phyloP scores from a whole-genome alignment of 2,329 filamentous ascomycete genomes.

The Diaporthe capsici region DNA sequence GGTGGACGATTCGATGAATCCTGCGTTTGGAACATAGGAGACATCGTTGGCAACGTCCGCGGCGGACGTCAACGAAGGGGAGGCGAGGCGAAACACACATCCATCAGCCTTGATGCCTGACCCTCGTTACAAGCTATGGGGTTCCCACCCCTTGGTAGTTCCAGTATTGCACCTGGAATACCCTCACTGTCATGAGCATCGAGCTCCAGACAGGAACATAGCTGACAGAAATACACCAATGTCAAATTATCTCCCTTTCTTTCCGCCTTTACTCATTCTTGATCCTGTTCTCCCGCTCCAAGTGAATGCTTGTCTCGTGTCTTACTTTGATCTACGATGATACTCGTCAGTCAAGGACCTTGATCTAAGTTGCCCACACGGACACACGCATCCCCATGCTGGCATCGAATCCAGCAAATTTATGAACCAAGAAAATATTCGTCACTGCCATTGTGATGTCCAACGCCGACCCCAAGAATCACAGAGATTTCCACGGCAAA shows the following conservation, averaged over 20 bases:
- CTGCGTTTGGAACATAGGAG: not conserved
- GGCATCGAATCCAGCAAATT: not conserved
- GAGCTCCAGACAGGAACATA: slow-evolving; percentile 4
- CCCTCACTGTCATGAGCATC: slow-evolving; percentile 3
- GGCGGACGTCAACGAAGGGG: not conserved
- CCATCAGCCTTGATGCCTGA: not conserved
- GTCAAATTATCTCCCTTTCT: not conserved
- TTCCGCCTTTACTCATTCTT: too few relatives aligned
- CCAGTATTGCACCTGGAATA: not conserved
- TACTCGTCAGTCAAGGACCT: too few relatives aligned
- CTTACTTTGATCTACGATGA: too few relatives aligned
- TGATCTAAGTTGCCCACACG: not conserved
- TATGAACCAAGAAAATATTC: not conserved
- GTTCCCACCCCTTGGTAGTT: not conserved
- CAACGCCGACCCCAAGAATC: not conserved
- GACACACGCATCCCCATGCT: not conserved
- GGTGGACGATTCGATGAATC: not conserved
- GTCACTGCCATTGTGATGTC: not conserved
- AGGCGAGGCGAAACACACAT: not conserved
- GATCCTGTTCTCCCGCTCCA: too few relatives aligned
- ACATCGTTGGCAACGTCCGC: not conserved
- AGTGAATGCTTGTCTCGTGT: not conserved
- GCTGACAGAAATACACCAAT: not conserved
- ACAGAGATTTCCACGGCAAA: not conserved
- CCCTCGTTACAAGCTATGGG: slow-evolving; percentile 18